Base-by-base conservation (phyloP, 2,329 filamentous ascomycete genomes). In the Neopestalotiopsis clavispora region DNA sequence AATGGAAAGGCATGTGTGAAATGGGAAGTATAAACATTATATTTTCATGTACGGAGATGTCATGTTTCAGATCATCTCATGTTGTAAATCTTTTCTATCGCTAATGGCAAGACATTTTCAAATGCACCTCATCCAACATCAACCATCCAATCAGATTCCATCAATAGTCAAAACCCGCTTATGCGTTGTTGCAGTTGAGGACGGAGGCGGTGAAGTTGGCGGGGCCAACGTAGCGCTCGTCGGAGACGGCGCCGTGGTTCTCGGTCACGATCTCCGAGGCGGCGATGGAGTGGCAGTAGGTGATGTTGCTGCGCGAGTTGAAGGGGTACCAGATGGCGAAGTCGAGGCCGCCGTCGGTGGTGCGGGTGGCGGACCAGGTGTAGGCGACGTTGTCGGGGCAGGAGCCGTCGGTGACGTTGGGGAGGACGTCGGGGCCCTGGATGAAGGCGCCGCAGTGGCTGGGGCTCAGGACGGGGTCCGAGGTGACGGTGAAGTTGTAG, bases 251-350 rank as follows among this genome's bases (percentile, higher is more conserved):
- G 64, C 70, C 70, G 66, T 67, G 45, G 59, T 67, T 59, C 61
- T 70, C 66, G 45, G 61, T 34, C 13, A 58, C 38, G 63, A 71
- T 66, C 45, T 71, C 57, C 28, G 32, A 20, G 52, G 70, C 66
- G 17, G 66, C 13, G 42, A 71, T 69, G 38, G 57, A 45, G 70
- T 70, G 66, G 70, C 70, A 71, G 64, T 69, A 71, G 40, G 70
- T 71, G 49, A 71, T 66, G 69, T 71, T 70, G 58, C 62, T 67
- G 34, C 70, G 70, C 52, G 58, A 52, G 70, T 70, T 71, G 61
- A 71, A 62, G 20, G 64, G 5, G 69, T 70, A 71, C 63, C 70
- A 67, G 67, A 71, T 68, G 58, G 66, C 67, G 60, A 71, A 71
- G 66, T 68, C 57, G 28, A 67, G 59, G 32, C 66, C 68, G 32